Percentiles rank a stretch among this genome's conserved stretches.
Evolutionary conservation across 148 eudicot genomes (phyloP).

Genomic region (Chenopodium berlandieri): DNA sequence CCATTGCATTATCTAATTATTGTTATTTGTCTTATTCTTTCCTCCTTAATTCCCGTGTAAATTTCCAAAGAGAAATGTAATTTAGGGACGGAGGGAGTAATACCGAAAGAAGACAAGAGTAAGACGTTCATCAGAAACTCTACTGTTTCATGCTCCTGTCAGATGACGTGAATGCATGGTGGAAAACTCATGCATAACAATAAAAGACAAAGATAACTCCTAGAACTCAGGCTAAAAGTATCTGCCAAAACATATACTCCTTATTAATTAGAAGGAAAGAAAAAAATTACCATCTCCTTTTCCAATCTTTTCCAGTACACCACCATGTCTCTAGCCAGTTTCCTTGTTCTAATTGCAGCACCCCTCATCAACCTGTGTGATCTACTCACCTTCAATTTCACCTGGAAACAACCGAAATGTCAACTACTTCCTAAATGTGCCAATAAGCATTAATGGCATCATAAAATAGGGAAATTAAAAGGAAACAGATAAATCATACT

Average conservation of each 20-base stretch:
- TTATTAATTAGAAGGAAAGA: not conserved
- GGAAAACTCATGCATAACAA: slow-evolving; percentile 8
- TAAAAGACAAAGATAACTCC: not conserved
- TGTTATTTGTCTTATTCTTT: no score
- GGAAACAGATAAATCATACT: slow-evolving; percentile 36
- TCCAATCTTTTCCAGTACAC: slow-evolving; percentile 94
- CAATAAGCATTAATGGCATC: slow-evolving; percentile 7
- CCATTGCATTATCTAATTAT: no score
- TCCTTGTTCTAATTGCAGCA: slow-evolving; percentile 78
- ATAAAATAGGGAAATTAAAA: not conserved
- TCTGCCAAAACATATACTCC: not conserved
- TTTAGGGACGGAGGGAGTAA: not conserved
- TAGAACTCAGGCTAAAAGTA: not conserved
- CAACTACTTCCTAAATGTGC: slow-evolving; percentile 10
- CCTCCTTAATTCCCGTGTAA: no score
- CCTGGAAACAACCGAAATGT: slow-evolving; percentile 40
- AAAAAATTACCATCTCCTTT: slow-evolving; percentile 82
- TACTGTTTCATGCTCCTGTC: not conserved
- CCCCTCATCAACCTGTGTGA: slow-evolving; percentile 82
- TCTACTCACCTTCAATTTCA: slow-evolving; percentile 87
- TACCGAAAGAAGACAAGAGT: not conserved
- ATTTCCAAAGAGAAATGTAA: no score
- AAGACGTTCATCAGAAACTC: not conserved
- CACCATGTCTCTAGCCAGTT: slow-evolving; percentile 93
- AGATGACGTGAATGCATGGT: not conserved